Conservation (phyloP, 495 filamentous ascomycete species). For the Halenospora varia region DNA sequence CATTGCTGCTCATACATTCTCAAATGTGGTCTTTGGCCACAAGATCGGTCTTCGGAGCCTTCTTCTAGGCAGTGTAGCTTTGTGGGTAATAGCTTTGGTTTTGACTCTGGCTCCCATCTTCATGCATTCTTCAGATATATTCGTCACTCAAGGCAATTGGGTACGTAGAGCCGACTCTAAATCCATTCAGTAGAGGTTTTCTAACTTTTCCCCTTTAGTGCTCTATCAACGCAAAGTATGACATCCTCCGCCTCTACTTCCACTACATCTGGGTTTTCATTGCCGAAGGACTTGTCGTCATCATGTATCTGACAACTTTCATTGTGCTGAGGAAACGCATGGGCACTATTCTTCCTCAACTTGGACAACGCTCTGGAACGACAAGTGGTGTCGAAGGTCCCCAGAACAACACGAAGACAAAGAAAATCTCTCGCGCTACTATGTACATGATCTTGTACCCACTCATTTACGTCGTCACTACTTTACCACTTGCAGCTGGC, state of each 20-base stretch:
- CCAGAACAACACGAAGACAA: background rate
- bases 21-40: constrained; percentile 42
- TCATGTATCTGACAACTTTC: constrained; percentile 61
- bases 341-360: background rate
- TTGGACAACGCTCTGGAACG: background rate
- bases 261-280: constrained; percentile 80
- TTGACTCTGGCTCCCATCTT: constrained; percentile 47
- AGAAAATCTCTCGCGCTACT: background rate
- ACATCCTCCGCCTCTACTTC: constrained; percentile 56
- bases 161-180: constrained; percentile 28
- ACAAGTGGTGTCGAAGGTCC: background rate
- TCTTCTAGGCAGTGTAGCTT: constrained; percentile 34
- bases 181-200: background rate
- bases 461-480: constrained; percentile 65
- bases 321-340: constrained; percentile 42
- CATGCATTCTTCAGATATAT: constrained; percentile 42
- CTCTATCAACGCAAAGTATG: constrained; percentile 61
- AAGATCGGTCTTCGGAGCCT: constrained; percentile 44
- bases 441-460: constrained; percentile 68
- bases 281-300: constrained; percentile 55
- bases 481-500: constrained; percentile 61
- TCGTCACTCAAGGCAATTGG: constrained; percentile 48
- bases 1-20: constrained; percentile 56
- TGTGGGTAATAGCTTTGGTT: constrained; percentile 48
- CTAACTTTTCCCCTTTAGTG: constrained; percentile 43